phyloP scores from a whole-genome alignment of 2,329 filamentous ascomycete genomes.

The Leptodontidium sp. region DNA sequence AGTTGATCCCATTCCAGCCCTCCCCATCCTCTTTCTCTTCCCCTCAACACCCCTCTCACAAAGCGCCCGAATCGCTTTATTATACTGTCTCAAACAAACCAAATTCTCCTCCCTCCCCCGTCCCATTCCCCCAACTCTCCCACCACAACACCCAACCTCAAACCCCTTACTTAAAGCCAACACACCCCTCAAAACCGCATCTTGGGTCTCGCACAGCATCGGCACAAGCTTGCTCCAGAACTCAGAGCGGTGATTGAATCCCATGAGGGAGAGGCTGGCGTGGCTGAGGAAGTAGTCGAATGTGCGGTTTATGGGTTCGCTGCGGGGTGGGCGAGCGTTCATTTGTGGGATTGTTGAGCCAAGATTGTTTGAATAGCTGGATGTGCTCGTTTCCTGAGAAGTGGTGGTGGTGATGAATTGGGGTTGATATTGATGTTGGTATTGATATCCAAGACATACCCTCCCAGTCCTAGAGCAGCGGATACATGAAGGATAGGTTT shows the following conservation, averaged over 20 bases:
- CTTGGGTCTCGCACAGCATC: conserved; percentile 28
- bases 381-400: no score
- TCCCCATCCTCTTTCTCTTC: not conserved
- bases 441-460: conserved; percentile 26
- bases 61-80: conserved; percentile 28
- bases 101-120: not conserved
- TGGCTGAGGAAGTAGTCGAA: no score
- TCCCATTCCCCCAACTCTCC: not conserved
- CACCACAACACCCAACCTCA: no score
- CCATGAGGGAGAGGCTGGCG: conserved; percentile 8
- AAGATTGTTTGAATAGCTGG: no score
- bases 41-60: conserved; percentile 8
- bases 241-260: conserved; percentile 27
- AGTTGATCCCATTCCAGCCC: no score
- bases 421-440: conserved; percentile 8
- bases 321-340: no score
- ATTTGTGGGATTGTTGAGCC: no score
- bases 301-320: no score
- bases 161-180: conserved; percentile 23
- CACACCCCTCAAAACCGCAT: conserved; percentile 33
- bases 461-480: conserved; percentile 13
- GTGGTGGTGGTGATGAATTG: no score
- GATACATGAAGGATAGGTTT: conserved; percentile 33
- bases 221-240: conserved; percentile 33
- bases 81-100: conserved; percentile 14